phyloP scores from a whole-genome alignment of 2,329 filamentous ascomycete species.

The Fusarium tricinctum region DNA sequence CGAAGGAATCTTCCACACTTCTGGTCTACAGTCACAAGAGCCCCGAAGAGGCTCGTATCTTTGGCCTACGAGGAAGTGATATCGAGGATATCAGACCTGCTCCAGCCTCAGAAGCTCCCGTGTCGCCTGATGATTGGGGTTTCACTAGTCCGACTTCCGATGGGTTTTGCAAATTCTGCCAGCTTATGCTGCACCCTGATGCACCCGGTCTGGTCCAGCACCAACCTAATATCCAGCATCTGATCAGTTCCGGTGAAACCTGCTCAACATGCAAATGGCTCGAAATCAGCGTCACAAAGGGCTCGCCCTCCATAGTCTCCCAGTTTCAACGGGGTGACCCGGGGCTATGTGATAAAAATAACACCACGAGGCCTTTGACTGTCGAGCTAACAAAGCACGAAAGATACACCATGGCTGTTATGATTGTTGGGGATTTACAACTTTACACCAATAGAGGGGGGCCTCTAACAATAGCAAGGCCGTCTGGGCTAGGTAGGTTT shows the following conservation, averaged over 20 bases:
- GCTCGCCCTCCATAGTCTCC: not conserved
- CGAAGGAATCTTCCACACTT: not conserved
- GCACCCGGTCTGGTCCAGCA: not conserved
- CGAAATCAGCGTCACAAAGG: not conserved
- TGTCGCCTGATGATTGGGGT: constrained; percentile 1
- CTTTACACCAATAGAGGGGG: not conserved
- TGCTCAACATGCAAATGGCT: constrained; percentile 19
- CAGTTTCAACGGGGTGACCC: not conserved
- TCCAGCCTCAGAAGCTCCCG: accelerated
- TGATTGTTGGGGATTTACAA: not conserved
- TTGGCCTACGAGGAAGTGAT: constrained; percentile 7
- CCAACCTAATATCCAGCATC: not conserved
- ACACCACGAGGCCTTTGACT: not conserved
- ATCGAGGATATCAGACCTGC: constrained; percentile 5
- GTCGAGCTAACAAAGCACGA: not conserved
- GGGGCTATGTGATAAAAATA: not conserved
- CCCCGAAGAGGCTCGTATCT: not conserved
- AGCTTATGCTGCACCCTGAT: constrained; percentile 11
- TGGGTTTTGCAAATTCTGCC: constrained; percentile 18
- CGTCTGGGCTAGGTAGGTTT: too few species aligned
- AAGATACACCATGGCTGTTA: not conserved
- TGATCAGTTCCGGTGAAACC: not conserved
- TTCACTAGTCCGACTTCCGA: constrained; percentile 3
- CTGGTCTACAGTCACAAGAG: constrained; percentile 6
- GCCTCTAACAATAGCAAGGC: constrained; percentile 5